Conservation (phyloP, 2,329 filamentous ascomycete genomes). For the Aaosphaeria pasadenensis region DNA sequence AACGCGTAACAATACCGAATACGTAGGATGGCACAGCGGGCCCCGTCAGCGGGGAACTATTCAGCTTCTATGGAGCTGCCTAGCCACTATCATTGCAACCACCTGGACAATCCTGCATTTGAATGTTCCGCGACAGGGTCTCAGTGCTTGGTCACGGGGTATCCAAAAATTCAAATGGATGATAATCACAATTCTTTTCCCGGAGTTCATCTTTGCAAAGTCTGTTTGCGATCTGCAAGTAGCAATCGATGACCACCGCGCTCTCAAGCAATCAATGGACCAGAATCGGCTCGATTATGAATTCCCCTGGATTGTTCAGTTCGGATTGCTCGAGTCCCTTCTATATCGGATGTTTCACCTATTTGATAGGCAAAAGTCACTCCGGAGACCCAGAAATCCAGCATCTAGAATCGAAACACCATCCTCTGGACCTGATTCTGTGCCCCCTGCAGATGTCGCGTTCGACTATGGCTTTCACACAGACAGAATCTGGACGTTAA, state of each 20-base stretch:
- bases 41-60: neutral
- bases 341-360: no score
- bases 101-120: slow-evolving; percentile 6
- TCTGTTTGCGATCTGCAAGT: slow-evolving; percentile 1
- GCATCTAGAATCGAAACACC: no score
- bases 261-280: no score
- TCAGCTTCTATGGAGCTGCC: neutral
- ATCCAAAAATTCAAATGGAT: slow-evolving; percentile 6
- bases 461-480: no score
- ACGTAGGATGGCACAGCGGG: neutral
- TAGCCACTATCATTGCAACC: neutral
- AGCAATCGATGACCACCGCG: neutral
- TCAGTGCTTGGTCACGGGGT: neutral
- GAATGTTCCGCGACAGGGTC: slow-evolving; percentile 1
- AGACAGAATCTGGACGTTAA: neutral
- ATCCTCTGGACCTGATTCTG: no score
- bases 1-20: no score
- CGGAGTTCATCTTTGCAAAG: slow-evolving; percentile 5
- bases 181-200: slow-evolving; percentile 4
- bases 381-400: no score
- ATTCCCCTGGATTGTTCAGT: no score
- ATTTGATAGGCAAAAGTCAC: no score
- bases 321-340: no score
- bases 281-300: no score
- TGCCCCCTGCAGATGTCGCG: no score